These are phyloP conservation scores for Lodderomyces oxycetoniae DNA, from an alignment of 1,139 yeast genomes.

Conservation along the genomic window DNA sequence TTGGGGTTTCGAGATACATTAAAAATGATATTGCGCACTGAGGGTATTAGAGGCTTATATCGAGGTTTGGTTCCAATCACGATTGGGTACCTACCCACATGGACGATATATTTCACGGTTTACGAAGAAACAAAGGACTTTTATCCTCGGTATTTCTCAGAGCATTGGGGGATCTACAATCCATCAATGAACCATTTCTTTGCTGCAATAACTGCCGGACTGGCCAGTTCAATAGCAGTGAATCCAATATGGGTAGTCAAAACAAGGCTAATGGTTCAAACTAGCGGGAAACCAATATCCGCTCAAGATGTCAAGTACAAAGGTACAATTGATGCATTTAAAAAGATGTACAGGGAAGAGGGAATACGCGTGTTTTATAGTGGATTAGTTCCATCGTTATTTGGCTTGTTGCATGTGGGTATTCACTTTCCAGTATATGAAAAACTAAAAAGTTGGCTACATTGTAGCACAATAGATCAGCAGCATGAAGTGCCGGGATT, in stretches of 20 bases:
- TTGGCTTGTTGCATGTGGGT: slow-evolving; percentile 91
- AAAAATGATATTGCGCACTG: slow-evolving; percentile 61
- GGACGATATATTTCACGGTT: slow-evolving; percentile 92
- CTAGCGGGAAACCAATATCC: slow-evolving; percentile 16
- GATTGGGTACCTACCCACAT: slow-evolving; percentile 91
- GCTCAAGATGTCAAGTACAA: slow-evolving; percentile 35
- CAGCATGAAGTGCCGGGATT: slow-evolving; percentile 27
- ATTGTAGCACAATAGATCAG: slow-evolving; percentile 21
- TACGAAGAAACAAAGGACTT: slow-evolving; percentile 71
- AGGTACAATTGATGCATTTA: slow-evolving; percentile 81
- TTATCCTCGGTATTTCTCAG: slow-evolving; percentile 24
- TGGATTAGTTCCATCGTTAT: slow-evolving; percentile 84
- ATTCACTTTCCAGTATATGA: slow-evolving; percentile 97
- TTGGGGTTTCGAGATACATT: slow-evolving; percentile 61
- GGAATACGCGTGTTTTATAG: slow-evolving; percentile 83
- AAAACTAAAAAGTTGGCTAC: slow-evolving; percentile 54
- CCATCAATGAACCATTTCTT: slow-evolving; percentile 62
- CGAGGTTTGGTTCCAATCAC: slow-evolving; percentile 89
- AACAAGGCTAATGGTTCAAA: slow-evolving; percentile 88
- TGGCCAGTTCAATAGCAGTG: slow-evolving; percentile 77
- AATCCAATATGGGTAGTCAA: slow-evolving; percentile 98
- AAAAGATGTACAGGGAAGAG: slow-evolving; percentile 71
- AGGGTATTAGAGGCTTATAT: slow-evolving; percentile 79
- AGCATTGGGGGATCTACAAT: slow-evolving; percentile 26
- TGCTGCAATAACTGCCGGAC: slow-evolving; percentile 88